phyloP scores from a whole-genome alignment of 108 stramenopile species.

The Schizochytrium sp. region DNA sequence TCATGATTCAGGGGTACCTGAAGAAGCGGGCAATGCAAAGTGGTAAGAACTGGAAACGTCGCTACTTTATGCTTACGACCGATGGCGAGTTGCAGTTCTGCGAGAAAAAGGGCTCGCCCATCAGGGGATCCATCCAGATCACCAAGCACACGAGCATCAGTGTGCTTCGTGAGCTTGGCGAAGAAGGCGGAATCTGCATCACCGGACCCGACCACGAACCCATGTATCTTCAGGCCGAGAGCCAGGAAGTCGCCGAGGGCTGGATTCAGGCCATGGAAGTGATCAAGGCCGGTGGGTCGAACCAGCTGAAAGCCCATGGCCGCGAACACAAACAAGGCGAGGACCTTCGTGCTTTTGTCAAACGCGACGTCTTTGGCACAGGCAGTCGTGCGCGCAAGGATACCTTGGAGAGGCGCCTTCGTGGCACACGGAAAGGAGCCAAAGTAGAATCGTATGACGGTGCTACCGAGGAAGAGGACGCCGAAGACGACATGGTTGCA shows the following conservation, averaged over 20 bases:
- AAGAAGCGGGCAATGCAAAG: neutral
- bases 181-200: neutral
- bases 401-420: neutral
- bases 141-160: neutral
- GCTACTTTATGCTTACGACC: neutral
- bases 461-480: neutral
- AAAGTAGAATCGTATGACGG: neutral
- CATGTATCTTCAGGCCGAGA: neutral
- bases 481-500: neutral
- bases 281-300: neutral
- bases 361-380: neutral
- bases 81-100: neutral
- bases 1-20: neutral
- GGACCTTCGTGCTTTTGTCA: neutral
- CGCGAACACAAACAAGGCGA: neutral
- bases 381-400: neutral
- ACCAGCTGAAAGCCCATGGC: neutral
- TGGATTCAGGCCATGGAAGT: neutral
- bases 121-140: neutral
- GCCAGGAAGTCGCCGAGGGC: neutral
- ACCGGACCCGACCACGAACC: neutral
- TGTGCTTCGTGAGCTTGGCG: neutral
- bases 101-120: neutral
- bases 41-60: conserved; percentile 5
- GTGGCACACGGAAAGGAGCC: neutral